Base-by-base conservation (phyloP, 495 filamentous ascomycete genomes). In the Podospora conica region DNA sequence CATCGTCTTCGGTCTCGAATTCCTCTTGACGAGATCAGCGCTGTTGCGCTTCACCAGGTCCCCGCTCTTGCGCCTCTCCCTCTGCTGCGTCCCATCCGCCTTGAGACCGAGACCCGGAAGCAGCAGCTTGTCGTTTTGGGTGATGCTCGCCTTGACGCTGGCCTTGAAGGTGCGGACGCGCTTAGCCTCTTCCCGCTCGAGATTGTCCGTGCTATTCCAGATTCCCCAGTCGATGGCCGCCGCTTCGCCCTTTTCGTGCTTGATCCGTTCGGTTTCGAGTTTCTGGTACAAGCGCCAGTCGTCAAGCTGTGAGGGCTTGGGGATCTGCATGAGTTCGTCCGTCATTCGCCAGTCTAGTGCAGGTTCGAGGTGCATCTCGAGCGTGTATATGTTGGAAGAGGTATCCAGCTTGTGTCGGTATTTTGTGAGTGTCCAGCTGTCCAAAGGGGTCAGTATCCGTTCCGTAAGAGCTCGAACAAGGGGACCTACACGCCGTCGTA, bases 401-500 rank as follows among this genome's bases (percentile, higher is more conserved):
- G 22, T 59, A 65, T 79, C 74, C 8, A 72, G 68, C 55, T 75
- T 77, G 57, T 71, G 76, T n/a, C 79, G 72, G 66, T 78, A 80
- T 40, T 73, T 74, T 20, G 65, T 70, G 23, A 84, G 18, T 40
- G 58, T 70, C 67, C 76, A 77, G 48, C 77, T 79, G 20, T 2
- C 23, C 28, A 27, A 0, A 0, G 0, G 4, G 20, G 55, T 31
- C 22, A 53, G 15, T 7, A 56, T 56, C 20, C 10, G 28, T 57
- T 23, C 3, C 11, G 5, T 22, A 0, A 40, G 8, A 11, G 0
- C n/a, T n/a, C n/a, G 9, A 2, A 59, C 20, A 23, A 9, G 18
- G 3, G 21, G 1, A 77, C 78, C 61, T 73, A 85, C 80, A 82
- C 61, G 58, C 83, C 83, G 67, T 85, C 83, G 53, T 83, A 83